Base-by-base conservation (phyloP, 495 filamentous ascomycete genomes). In the Talaromyces trachyspermus region DNA sequence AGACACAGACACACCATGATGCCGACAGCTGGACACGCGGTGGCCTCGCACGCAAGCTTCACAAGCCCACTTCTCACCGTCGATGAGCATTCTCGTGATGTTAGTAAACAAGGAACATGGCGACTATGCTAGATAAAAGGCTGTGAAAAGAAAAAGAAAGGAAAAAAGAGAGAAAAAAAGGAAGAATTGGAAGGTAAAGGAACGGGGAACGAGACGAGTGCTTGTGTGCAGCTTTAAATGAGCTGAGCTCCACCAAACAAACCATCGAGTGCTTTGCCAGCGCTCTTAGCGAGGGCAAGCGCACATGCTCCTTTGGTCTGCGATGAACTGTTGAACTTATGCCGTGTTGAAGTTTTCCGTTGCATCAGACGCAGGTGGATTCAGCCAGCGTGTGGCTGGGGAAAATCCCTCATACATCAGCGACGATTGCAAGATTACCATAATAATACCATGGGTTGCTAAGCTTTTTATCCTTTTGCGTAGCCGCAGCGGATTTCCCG, bases 21-120 rank as follows among this genome's bases (percentile, higher is more conserved):
- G 69, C 64, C 70, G 70, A 55, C 68, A 72, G 46, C 63, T 72
- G n/a, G 68, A 65, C 52, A 94, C 88, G 62, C 88, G 84, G 70
- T 95, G 88, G 49, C 88, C 88, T 63, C 88, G 78, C 63, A 95
- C 86, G 70, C 88, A 95, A 70, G 88, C 88, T 74, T 95, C 88
- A 68, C 88, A 95, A 56, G 84, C 84, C 68, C 77, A 91, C 72
- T 91, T 91, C 71, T 91, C 84, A 63, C 86, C 86, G 71, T 88
- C 76, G 69, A 88, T 88, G 65, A 89, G 71, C 86, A 89, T 89
- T 53, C 64, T 64, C 65, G 56, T 22, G 29, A 41, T 55, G 52
- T 56, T 43, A 59, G 56, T 47, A 52, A 56, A 59, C 32, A 43
- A 36, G 46, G 41, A 30, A 44, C 51, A 54, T 54, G 42, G 39